These are phyloP conservation scores for Pistacia atlantica DNA, from an alignment of 345 rosid genomes.

Conservation along the genomic window DNA sequence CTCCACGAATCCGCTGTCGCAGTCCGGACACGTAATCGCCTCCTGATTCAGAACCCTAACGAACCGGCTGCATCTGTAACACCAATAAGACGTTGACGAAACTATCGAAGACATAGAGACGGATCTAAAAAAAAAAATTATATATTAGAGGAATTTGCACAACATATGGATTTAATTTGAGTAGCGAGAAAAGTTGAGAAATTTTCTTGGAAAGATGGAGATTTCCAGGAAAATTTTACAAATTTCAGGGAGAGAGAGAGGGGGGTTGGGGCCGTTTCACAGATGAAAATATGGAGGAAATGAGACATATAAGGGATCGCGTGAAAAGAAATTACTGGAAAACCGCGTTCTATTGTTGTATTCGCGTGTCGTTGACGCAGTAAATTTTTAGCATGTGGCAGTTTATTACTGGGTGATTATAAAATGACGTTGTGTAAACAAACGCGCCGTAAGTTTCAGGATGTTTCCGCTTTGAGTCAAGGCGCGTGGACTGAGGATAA, in stretches of 20 bases:
- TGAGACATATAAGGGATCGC: not conserved
- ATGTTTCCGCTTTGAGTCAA: not conserved
- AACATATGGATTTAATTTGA: not conserved
- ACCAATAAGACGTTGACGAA: slow-evolving; percentile 71
- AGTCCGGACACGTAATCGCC: slow-evolving; percentile 65
- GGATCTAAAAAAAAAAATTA: slow-evolving; percentile 17
- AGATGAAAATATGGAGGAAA: slow-evolving; percentile 1
- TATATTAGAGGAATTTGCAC: not conserved
- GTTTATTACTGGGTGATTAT: not conserved
- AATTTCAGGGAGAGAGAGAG: not conserved
- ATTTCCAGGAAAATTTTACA: slow-evolving; percentile 15
- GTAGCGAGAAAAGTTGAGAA: not conserved
- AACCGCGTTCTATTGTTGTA: slow-evolving; percentile 29
- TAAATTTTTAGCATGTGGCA: slow-evolving; percentile 21
- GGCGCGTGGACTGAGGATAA: slow-evolving; percentile 8
- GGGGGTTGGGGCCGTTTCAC: not conserved
- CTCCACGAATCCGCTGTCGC: slow-evolving; percentile 81
- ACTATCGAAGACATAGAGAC: slow-evolving; percentile 47
- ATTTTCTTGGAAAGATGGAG: not conserved
- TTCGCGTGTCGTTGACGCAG: slow-evolving; percentile 30
- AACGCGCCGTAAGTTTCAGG: not conserved
- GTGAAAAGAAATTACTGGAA: slow-evolving; percentile 24
- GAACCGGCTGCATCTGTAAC: slow-evolving; percentile 78
- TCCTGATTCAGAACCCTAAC: slow-evolving; percentile 53
- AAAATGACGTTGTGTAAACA: slow-evolving; percentile 10